Percentiles rank a stretch among this genome's conserved stretches.
These are phyloP conservation scores for Calycina herbarum DNA, from an alignment of 2,329 filamentous ascomycete genomes.

Conservation along the genomic window DNA sequence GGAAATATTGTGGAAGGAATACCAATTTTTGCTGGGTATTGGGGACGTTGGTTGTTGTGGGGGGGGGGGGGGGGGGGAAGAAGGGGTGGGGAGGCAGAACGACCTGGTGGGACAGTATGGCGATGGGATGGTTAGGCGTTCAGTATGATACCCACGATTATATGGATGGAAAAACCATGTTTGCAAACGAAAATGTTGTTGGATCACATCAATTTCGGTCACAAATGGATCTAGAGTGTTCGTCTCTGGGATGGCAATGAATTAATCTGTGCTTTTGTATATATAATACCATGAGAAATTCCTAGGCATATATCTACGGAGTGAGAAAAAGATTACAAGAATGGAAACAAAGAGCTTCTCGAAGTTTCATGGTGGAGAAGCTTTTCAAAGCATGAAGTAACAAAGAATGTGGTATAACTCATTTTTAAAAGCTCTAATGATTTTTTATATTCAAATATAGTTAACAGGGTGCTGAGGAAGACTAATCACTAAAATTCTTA, in stretches of 20 bases:
- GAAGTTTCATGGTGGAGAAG: not conserved
- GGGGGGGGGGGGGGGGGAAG: not conserved
- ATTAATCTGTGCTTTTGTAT: no score
- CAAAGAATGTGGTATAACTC: not conserved
- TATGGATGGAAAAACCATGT: not conserved
- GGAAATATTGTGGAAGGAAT: not conserved
- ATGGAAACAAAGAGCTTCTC: not conserved
- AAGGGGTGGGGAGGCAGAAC: not conserved
- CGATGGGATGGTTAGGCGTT: not conserved
- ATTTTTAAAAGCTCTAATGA: not conserved
- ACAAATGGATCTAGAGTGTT: not conserved
- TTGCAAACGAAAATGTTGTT: not conserved
- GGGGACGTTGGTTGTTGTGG: not conserved
- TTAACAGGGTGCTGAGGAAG: not conserved
- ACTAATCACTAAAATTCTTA: not conserved
- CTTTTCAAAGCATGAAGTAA: not conserved
- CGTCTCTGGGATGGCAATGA: not conserved
- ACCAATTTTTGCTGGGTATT: not conserved
- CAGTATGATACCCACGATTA: not conserved
- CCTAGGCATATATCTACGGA: not conserved
- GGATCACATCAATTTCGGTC: not conserved
- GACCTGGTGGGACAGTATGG: not conserved
- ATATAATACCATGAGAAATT: not conserved
- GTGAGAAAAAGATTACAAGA: not conserved
- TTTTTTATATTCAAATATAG: not conserved